These are phyloP conservation scores for Dendrocalamus sinicus DNA, from an alignment of 176 grass and related monocot species.

Conservation along the genomic window DNA sequence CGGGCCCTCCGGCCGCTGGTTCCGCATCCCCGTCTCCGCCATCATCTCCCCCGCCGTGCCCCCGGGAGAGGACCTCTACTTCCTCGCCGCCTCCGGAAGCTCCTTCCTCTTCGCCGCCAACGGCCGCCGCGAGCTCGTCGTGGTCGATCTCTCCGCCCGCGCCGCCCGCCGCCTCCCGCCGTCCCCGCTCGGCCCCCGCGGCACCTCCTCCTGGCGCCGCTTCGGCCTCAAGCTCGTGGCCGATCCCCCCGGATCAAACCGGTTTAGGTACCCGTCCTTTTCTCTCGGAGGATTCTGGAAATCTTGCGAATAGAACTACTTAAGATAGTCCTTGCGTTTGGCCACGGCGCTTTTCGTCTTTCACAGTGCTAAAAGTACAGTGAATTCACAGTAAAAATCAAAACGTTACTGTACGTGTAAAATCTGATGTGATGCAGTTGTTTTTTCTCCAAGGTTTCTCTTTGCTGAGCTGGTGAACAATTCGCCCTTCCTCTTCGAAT, in stretches of 20 bases:
- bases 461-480: conserved; percentile 85
- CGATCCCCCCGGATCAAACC: conserved; percentile 66
- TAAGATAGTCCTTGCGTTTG: not conserved
- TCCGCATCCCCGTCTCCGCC: conserved; percentile 67
- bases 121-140: conserved; percentile 77
- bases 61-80: conserved; percentile 84
- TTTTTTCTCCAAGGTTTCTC: conserved; percentile 55
- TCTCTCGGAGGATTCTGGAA: conserved; percentile 29
- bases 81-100: conserved; percentile 79
- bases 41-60: conserved; percentile 71
- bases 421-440: not conserved
- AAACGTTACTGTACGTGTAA: not conserved
- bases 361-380: not conserved
- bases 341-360: not conserved
- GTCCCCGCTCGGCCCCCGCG: conserved; percentile 88
- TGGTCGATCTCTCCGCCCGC: conserved; percentile 67
- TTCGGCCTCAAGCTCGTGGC: conserved; percentile 81
- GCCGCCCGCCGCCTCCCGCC: conserved; percentile 62
- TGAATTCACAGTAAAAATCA: not conserved
- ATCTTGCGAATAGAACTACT: conserved; percentile 11
- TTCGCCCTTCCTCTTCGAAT: conserved; percentile 77
- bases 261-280: conserved; percentile 65
- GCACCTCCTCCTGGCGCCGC: conserved; percentile 91
- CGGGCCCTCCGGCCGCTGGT: conserved; percentile 78
- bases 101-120: conserved; percentile 95